Base-by-base conservation (phyloP, 2,329 filamentous ascomycete genomes). In the Bipolaris gigantea region DNA sequence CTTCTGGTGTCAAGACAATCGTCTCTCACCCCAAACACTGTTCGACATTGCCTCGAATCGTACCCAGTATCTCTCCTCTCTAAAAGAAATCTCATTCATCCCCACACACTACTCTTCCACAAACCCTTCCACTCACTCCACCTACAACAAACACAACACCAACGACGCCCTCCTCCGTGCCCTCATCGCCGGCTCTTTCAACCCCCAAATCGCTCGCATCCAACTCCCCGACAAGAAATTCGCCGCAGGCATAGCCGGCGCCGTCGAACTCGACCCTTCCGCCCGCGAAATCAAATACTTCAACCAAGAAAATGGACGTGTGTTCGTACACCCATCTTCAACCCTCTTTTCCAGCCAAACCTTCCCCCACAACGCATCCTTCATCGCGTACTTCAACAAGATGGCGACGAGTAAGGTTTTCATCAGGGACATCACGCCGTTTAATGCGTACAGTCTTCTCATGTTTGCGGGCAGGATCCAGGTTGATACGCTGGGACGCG, bases 221-320 rank as follows among this genome's bases (percentile, higher is more conserved):
- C 88, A 92, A 61, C 90, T 97, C 63, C 94, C 94, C 0, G 91
- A 96, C 76, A 96, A 96, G 79, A 97, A 97, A 74, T 99, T 95
- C 74, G 89, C 90, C 11, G 86, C 87, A 33, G 91, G 90, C 2
- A 85, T 95, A 59, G 90, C 90, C 1, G 94, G 94, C 7, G 90
- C 94, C 0, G 90, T 97, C 1, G 93, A 94, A 72, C 81, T 97
- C 6, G 94, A 99, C 70, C 93, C 93, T 0, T 93, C 97, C 75
- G 93, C 93, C 4, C 83, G 87, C 48, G 90, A 89, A 3, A 97
- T 99, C 76, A 94, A 92, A 72, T 99, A 92, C 77, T 97, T 91
- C 75, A 90, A 79, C 63, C 71, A 71, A 25, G 70, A 71, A 18
- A 73, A 74, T 34, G 71, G 71, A 2, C 83, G 94, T 6, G 90